Conservation (phyloP, 176 grass and related monocot genomes). For the Raddia guianensis region DNA sequence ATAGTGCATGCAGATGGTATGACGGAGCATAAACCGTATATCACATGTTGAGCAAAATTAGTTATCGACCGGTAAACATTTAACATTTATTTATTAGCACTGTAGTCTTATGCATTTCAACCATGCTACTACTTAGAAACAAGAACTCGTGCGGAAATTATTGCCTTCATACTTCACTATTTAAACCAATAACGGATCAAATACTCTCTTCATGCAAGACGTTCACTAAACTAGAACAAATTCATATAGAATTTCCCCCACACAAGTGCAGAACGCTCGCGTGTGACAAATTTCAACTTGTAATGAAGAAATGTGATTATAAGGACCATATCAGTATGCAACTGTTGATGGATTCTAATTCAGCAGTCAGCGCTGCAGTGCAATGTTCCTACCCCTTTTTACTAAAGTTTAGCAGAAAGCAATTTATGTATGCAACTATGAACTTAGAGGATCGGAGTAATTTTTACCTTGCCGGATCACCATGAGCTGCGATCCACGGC, state of each 20-base stretch:
- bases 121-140: conserved; percentile 6
- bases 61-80: neutral
- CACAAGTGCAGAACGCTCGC: neutral
- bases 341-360: neutral
- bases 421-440: neutral
- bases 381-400: neutral
- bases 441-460: neutral
- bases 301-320: neutral
- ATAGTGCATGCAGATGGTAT: conserved; percentile 26
- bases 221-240: neutral
- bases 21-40: conserved; percentile 8
- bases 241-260: neutral
- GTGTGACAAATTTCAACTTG: neutral
- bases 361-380: neutral
- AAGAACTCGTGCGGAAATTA: neutral
- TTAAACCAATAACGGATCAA: neutral
- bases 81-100: neutral
- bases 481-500: conserved; percentile 87
- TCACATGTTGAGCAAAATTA: neutral
- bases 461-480: conserved; percentile 77
- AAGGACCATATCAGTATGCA: neutral
- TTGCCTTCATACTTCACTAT: neutral
- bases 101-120: neutral
- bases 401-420: neutral
- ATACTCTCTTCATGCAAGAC: neutral